Percentiles rank a stretch among this genome's conserved stretches.
These are phyloP conservation scores for Ceratocystis lukuohia DNA, from an alignment of 2,329 filamentous ascomycete genomes.

Conservation along the genomic window DNA sequence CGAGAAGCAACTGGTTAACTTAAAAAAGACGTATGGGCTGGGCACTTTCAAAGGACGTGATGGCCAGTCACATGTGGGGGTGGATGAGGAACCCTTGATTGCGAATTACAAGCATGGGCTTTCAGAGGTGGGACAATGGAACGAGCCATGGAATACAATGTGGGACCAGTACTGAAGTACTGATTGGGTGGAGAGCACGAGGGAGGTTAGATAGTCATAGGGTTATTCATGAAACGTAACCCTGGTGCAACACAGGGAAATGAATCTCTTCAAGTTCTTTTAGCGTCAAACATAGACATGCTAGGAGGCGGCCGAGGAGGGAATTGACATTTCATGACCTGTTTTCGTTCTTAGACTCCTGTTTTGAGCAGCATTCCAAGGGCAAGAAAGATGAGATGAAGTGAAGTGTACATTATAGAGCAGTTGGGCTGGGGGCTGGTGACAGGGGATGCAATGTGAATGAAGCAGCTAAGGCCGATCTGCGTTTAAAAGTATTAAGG, in stretches of 20 bases:
- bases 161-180: slow-evolving; percentile 1
- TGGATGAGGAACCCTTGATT: slow-evolving; percentile 62
- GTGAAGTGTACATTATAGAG: too few relatives aligned
- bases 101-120: slow-evolving; percentile 52
- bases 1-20: slow-evolving; percentile 43
- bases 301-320: background rate
- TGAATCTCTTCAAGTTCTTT: background rate
- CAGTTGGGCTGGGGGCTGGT: too few relatives aligned
- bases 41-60: slow-evolving; percentile 67
- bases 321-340: too few relatives aligned
- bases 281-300: slow-evolving; percentile 6
- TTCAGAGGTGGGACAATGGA: slow-evolving; percentile 26
- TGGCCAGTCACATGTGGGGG: slow-evolving; percentile 58
- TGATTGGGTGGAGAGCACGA: background rate
- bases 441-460: too few relatives aligned
- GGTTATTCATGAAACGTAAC: background rate
- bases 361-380: too few relatives aligned
- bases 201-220: background rate
- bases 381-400: too few relatives aligned
- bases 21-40: slow-evolving; percentile 58
- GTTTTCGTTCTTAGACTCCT: too few relatives aligned
- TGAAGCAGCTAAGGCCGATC: too few relatives aligned
- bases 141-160: background rate
- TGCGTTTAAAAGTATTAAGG: background rate
- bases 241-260: background rate